Evolutionary conservation across 441 rosid species (phyloP).

Genomic region (Kokia cookei): DNA sequence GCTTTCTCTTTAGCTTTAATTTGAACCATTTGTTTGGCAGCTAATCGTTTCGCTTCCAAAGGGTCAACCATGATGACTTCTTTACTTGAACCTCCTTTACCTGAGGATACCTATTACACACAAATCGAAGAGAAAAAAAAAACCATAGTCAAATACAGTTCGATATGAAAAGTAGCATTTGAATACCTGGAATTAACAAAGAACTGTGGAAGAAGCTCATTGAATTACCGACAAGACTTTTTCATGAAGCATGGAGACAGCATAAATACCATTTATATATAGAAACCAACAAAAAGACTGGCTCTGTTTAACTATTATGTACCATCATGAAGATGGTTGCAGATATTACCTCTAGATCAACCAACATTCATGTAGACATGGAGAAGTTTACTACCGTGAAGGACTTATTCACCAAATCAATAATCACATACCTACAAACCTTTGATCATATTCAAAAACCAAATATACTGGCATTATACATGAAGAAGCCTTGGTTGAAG

Average conservation of each 20-base stretch:
- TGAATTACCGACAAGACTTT: background rate
- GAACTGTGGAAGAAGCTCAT: background rate
- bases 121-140: background rate
- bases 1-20: conserved; percentile 54
- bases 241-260: background rate
- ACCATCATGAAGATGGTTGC: background rate
- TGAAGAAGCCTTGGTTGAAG: conserved; percentile 23
- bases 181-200: background rate
- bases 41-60: conserved; percentile 74
- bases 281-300: background rate
- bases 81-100: conserved; percentile 21
- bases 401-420: conserved; percentile 13
- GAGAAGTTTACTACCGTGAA: conserved; percentile 3
- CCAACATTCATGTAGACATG: conserved; percentile 6
- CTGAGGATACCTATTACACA: conserved; percentile 37
- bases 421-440: conserved; percentile 27
- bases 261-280: background rate
- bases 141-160: background rate
- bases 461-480: conserved; percentile 18
- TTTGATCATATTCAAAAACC: conserved; percentile 26
- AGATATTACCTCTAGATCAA: conserved; percentile 2
- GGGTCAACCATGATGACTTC: conserved; percentile 84
- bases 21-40: conserved; percentile 61
- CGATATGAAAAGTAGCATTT: background rate
- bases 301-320: background rate